Conservation (phyloP, 192 early-diverging fungal genomes). For the Spizellomyces punctatus region DNA sequence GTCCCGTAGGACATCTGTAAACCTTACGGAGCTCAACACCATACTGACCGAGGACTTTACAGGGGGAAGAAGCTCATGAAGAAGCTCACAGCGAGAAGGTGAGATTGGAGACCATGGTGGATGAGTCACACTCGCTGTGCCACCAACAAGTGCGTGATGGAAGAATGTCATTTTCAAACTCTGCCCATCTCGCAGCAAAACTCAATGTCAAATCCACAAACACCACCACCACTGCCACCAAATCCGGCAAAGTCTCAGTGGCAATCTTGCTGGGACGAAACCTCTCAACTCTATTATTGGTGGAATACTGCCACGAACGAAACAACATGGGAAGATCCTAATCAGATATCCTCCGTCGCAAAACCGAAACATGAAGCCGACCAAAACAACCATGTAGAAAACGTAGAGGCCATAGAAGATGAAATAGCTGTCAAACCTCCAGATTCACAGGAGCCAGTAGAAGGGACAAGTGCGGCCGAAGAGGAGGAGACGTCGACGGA, state of each 20-base stretch:
- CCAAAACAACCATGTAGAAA: conserved; percentile 17
- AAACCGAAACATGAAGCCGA: not conserved
- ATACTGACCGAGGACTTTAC: no score
- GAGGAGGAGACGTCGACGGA: not conserved
- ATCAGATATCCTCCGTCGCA: not conserved
- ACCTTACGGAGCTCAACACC: no score
- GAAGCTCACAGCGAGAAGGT: no score
- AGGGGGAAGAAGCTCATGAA: no score
- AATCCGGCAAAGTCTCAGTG: not conserved
- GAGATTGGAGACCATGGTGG: no score
- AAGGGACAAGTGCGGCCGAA: not conserved
- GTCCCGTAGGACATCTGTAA: no score
- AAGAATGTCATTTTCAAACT: no score
- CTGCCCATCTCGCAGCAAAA: no score
- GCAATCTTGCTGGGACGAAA: conserved; percentile 31
- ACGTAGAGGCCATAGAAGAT: not conserved
- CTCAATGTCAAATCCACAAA: no score
- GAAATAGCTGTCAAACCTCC: not conserved
- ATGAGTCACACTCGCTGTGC: no score
- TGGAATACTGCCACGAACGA: conserved; percentile 39
- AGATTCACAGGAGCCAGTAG: not conserved
- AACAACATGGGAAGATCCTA: conserved; percentile 45
- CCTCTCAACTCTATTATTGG: conserved; percentile 38
- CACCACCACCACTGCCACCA: no score
- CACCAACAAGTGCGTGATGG: no score